phyloP scores from a whole-genome alignment of 352 stramenopile genomes.

The Globisporangium heterothallicum region DNA sequence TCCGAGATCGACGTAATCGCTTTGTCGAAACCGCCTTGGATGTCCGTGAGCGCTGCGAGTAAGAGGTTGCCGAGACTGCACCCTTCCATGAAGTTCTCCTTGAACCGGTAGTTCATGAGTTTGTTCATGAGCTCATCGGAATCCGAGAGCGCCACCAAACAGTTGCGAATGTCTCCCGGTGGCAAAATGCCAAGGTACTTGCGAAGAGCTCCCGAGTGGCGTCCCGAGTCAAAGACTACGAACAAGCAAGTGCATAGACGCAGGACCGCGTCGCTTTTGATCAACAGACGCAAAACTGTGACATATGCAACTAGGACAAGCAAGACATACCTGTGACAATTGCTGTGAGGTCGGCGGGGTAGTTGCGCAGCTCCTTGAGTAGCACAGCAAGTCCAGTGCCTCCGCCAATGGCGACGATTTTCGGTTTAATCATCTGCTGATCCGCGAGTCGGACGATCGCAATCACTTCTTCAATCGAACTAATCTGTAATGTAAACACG shows the following conservation, averaged over 20 bases:
- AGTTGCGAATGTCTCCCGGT: constrained; percentile 83
- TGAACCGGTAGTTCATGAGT: constrained; percentile 87
- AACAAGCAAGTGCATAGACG: not conserved
- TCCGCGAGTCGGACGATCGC: constrained; percentile 72
- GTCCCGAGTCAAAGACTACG: constrained; percentile 77
- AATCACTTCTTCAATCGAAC: constrained; percentile 68
- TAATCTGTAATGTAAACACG: constrained; percentile 35
- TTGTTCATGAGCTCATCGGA: constrained; percentile 84
- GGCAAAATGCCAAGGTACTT: constrained; percentile 82
- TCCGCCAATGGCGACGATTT: constrained; percentile 80
- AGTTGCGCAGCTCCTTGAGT: constrained; percentile 79
- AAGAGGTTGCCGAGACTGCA: constrained; percentile 81
- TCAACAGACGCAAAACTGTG: too few species aligned
- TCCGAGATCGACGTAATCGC: constrained; percentile 77
- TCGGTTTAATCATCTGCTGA: constrained; percentile 73
- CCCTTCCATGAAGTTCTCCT: constrained; percentile 85
- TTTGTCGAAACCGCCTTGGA: constrained; percentile 78
- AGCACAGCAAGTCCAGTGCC: constrained; percentile 77
- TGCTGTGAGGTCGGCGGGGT: constrained; percentile 79
- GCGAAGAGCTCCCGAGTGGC: constrained; percentile 71
- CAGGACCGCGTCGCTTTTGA: not conserved
- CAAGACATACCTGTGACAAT: constrained; percentile 81
- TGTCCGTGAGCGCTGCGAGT: constrained; percentile 73
- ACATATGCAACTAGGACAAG: too few species aligned
- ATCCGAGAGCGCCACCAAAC: constrained; percentile 77